Percentiles rank a stretch among this genome's conserved stretches.
Evolutionary conservation across 2,329 filamentous ascomycete species (phyloP).

Genomic region (Aspergillus texensis): DNA sequence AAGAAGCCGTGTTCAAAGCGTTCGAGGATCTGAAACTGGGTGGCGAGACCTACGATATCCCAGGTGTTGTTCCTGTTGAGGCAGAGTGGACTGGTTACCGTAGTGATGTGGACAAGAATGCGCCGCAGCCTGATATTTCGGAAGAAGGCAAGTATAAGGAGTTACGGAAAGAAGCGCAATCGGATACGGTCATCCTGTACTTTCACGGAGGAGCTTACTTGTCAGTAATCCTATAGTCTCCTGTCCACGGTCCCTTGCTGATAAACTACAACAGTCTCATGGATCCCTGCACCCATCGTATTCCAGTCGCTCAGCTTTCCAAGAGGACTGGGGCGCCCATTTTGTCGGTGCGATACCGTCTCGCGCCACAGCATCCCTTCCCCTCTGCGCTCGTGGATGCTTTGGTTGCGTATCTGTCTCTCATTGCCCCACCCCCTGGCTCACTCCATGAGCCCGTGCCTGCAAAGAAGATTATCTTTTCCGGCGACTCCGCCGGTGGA

Average conservation of each 20-base stretch:
- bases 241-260: background rate
- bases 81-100: conserved; percentile 52
- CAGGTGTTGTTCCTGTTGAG: conserved; percentile 40
- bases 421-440: conserved; percentile 48
- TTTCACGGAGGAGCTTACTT: conserved; percentile 52
- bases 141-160: conserved; percentile 47
- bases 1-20: conserved; percentile 40
- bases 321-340: conserved; percentile 43
- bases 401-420: conserved; percentile 50
- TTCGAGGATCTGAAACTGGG: conserved; percentile 44
- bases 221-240: conserved; percentile 30
- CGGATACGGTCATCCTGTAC: conserved; percentile 48
- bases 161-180: conserved; percentile 42
- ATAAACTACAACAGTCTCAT: conserved; percentile 35
- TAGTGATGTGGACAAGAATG: conserved; percentile 40
- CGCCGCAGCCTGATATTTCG: conserved; percentile 43
- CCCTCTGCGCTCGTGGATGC: conserved; percentile 51
- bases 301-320: conserved; percentile 40
- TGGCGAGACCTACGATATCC: conserved; percentile 41
- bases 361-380: conserved; percentile 52
- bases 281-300: conserved; percentile 49
- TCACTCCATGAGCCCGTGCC: conserved; percentile 46
- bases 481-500: conserved; percentile 51
- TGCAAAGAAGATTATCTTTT: conserved; percentile 48
- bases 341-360: conserved; percentile 50